Evolutionary conservation across 2,329 filamentous ascomycete species (phyloP).

Genomic region (Alternaria metachromatica): DNA sequence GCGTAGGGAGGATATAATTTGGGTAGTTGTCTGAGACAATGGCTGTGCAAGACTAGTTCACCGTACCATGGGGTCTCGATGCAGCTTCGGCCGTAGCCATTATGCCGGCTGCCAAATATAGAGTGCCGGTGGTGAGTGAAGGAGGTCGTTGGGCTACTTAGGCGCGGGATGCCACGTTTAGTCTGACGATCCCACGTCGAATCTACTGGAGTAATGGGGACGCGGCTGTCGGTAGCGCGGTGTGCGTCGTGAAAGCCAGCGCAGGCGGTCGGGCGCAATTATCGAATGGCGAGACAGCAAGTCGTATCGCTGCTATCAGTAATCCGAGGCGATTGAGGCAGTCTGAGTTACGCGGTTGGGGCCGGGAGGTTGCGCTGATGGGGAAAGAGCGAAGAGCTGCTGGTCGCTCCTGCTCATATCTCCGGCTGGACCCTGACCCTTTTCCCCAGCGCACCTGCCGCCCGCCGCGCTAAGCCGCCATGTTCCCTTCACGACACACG

Average conservation of each 20-base stretch:
- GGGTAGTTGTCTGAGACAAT: conserved; percentile 15
- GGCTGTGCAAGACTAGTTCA: conserved; percentile 29
- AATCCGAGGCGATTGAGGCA: neutral
- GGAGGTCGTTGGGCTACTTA: neutral
- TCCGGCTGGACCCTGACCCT: conserved; percentile 28
- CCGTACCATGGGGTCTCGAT: conserved; percentile 53
- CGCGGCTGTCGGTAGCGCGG: neutral
- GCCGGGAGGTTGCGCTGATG: conserved; percentile 2
- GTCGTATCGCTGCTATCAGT: neutral
- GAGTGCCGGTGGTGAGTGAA: conserved; percentile 7
- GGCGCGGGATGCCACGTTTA: conserved; percentile 11
- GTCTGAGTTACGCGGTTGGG: neutral
- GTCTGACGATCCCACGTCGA: conserved; percentile 19
- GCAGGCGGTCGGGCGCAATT: neutral
- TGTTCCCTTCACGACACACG: conserved; percentile 5
- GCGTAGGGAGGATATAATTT: conserved; percentile 1
- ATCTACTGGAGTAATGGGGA: neutral
- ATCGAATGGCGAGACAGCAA: neutral
- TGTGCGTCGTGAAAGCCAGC: neutral
- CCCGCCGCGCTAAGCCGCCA: conserved; percentile 5
- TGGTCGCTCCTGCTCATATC: conserved; percentile 4
- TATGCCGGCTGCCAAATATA: conserved; percentile 17
- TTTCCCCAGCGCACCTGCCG: conserved; percentile 15
- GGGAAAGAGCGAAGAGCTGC: neutral
- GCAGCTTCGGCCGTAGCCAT: conserved; percentile 57